Evolutionary conservation across 345 rosid genomes (phyloP).

Genomic region (Corchorus capsularis): DNA sequence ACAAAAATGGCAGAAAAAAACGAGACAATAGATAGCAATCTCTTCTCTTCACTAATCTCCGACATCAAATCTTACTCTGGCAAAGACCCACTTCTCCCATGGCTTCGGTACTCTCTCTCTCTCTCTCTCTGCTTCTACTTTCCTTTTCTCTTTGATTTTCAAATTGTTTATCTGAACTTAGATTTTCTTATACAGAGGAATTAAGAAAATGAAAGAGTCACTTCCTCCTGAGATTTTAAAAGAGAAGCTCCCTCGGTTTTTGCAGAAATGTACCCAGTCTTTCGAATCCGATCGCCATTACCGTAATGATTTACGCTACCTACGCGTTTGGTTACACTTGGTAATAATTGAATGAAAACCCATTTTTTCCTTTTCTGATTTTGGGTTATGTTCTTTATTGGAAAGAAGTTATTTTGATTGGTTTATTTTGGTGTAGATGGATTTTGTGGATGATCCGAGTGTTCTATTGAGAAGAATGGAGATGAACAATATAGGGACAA

Average conservation of each 20-base stretch:
- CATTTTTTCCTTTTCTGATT: slow-evolving; percentile 12
- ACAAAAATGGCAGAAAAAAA: slow-evolving; percentile 3
- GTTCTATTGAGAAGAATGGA: slow-evolving; percentile 73
- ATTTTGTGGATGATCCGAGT: slow-evolving; percentile 84
- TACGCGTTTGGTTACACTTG: slow-evolving; percentile 94
- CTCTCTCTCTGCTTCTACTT: neutral
- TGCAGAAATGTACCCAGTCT: slow-evolving; percentile 74
- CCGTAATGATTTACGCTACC: slow-evolving; percentile 72
- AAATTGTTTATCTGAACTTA: too few species aligned
- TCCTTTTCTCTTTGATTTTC: neutral
- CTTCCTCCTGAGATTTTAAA: slow-evolving; percentile 49
- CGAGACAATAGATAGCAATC: slow-evolving; percentile 34
- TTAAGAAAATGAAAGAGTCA: slow-evolving; percentile 71
- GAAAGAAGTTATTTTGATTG: neutral
- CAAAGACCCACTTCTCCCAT: slow-evolving; percentile 81
- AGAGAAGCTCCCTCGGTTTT: slow-evolving; percentile 86
- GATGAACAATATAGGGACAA: slow-evolving; percentile 64
- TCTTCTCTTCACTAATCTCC: slow-evolving; percentile 67
- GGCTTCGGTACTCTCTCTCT: slow-evolving; percentile 68
- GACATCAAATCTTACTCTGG: slow-evolving; percentile 86
- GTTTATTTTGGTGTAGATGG: slow-evolving; percentile 65
- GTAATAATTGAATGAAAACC: slow-evolving; percentile 35
- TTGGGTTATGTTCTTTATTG: neutral
- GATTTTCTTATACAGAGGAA: slow-evolving; percentile 46
- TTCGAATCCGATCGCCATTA: slow-evolving; percentile 81